These are phyloP conservation scores for Xylaria sp. DNA, from an alignment of 495 filamentous ascomycete genomes.

Conservation along the genomic window DNA sequence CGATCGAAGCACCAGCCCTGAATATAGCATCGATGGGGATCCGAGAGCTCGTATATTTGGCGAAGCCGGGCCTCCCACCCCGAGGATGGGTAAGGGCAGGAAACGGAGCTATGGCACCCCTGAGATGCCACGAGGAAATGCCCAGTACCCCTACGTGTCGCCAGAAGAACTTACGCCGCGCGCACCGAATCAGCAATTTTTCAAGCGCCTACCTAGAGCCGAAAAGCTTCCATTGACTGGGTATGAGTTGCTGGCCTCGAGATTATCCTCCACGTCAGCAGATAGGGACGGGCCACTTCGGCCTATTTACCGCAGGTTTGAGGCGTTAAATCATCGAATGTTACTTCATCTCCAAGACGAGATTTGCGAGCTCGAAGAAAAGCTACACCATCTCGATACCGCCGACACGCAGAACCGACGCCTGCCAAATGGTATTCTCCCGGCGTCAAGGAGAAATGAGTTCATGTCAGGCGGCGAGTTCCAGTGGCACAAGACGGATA, in stretches of 20 bases:
- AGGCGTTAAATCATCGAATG: constrained; percentile 81
- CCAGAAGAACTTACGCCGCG: constrained; percentile 42
- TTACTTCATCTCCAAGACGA: constrained; percentile 89
- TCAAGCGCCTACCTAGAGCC: constrained; percentile 41
- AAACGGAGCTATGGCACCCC: constrained; percentile 44
- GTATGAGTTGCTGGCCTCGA: constrained; percentile 71
- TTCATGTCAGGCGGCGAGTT: constrained; percentile 71
- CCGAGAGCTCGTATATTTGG: constrained; percentile 17
- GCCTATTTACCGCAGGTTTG: constrained; percentile 88
- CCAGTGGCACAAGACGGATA: constrained; percentile 72
- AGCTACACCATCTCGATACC: constrained; percentile 73
- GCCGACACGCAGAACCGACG: constrained; percentile 71
- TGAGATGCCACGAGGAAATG: constrained; percentile 41
- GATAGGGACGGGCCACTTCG: constrained; percentile 44
- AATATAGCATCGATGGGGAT: constrained; percentile 44
- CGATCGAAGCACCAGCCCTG: constrained; percentile 54
- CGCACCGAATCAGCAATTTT: constrained; percentile 35
- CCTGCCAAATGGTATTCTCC: constrained; percentile 59
- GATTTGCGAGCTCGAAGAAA: constrained; percentile 78
- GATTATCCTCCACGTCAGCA: constrained; percentile 55
- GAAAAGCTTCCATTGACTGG: constrained; percentile 59
- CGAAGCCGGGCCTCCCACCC: constrained; percentile 28
- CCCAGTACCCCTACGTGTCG: constrained; percentile 39
- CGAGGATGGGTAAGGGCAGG: constrained; percentile 24
- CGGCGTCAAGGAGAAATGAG: constrained; percentile 72